Percentiles rank a stretch among this genome's conserved stretches.
Evolutionary conservation across 2,329 filamentous ascomycete species (phyloP).

Genomic region (Madurella fahalii): DNA sequence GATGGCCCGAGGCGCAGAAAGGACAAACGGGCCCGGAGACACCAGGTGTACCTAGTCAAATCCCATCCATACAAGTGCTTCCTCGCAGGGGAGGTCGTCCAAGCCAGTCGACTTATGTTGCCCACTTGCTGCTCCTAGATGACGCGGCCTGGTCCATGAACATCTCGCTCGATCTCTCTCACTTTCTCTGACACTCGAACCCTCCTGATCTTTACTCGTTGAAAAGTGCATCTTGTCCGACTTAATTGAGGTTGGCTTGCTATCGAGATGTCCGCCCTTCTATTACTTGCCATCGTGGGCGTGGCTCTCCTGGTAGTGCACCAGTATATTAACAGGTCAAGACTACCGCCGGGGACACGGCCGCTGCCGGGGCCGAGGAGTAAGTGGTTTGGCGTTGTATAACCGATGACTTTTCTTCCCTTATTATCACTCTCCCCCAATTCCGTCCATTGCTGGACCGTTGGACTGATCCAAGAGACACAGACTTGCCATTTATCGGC

Average conservation of each 20-base stretch:
- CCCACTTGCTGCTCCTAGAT: background rate
- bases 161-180: background rate
- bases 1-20: background rate
- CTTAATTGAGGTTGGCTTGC: background rate
- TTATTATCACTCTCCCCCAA: background rate
- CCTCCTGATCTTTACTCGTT: background rate
- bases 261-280: conserved; percentile 8
- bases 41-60: background rate
- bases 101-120: background rate
- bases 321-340: conserved; percentile 18
- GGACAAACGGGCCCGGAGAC: too few species aligned
- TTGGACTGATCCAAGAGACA: background rate
- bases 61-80: background rate
- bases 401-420: background rate
- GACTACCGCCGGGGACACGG: conserved; percentile 26
- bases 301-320: conserved; percentile 15
- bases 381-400: conserved; percentile 13
- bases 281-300: conserved; percentile 4
- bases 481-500: conserved; percentile 42
- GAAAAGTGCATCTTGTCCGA: background rate
- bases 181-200: background rate
- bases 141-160: background rate
- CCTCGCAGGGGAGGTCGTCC: background rate
- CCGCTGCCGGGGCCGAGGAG: conserved; percentile 31
- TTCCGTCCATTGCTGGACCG: too few species aligned